These are phyloP conservation scores for Podospora appendiculata DNA, from an alignment of 495 filamentous ascomycete genomes.

Conservation along the genomic window DNA sequence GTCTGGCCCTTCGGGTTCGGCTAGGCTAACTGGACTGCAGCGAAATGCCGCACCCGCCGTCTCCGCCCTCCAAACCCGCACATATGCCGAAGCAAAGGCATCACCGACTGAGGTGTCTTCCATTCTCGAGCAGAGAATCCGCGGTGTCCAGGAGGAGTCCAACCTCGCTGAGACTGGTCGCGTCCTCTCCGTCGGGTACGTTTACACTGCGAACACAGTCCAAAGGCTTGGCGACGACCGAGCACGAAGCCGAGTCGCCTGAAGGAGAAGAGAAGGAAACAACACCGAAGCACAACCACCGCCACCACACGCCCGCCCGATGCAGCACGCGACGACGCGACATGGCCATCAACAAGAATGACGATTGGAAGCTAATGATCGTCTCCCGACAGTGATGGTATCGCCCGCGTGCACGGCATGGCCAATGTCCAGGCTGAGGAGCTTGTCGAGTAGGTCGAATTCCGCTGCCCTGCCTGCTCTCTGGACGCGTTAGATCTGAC, in stretches of 20 bases:
- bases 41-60: constrained; percentile 79
- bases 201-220: constrained; percentile 17
- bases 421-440: constrained; percentile 99
- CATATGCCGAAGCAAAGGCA: constrained; percentile 89
- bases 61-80: constrained; percentile 69
- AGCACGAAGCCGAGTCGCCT: neutral
- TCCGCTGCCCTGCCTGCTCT: constrained; percentile 2
- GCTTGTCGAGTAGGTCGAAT: constrained; percentile 87
- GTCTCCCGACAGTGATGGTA: constrained; percentile 78
- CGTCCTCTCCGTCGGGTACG: constrained; percentile 98
- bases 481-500: constrained; percentile 1
- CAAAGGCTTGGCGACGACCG: constrained; percentile 13
- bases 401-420: constrained; percentile 99
- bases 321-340: too few relatives aligned
- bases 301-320: too few relatives aligned
- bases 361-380: constrained; percentile 29
- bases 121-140: constrained; percentile 97
- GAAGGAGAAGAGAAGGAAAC: neutral
- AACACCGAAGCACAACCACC: neutral
- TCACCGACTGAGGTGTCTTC: constrained; percentile 96
- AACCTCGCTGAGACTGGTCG: constrained; percentile 96
- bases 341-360: neutral
- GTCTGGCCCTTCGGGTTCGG: constrained; percentile 35
- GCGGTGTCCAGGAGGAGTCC: constrained; percentile 94
- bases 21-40: constrained; percentile 51